A percentile compares a stretch with the other conserved stretches of the same genome.
Evolutionary conservation across 768 basidiomycete species (phyloP).

Genomic region (Tylopilus felleus): DNA sequence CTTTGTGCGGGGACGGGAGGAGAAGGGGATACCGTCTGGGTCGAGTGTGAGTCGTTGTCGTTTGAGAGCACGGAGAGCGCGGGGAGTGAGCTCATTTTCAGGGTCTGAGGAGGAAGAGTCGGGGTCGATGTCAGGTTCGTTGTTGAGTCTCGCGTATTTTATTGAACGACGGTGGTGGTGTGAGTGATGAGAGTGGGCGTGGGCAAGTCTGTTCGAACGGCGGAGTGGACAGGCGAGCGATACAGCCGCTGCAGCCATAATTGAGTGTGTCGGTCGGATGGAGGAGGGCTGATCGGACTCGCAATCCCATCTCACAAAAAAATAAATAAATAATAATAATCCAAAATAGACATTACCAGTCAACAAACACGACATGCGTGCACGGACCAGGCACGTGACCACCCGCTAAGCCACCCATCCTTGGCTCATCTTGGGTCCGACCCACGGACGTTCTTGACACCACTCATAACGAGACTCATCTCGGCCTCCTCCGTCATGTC

Average conservation of each 20-base stretch:
- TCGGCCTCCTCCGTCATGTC: too few relatives aligned
- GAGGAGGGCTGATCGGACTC: conserved; percentile 14
- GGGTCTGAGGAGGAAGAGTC: conserved; percentile 21
- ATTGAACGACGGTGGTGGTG: neutral
- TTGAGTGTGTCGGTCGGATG: conserved; percentile 11
- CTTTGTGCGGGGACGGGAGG: conserved; percentile 9
- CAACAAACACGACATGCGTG: conserved; percentile 19
- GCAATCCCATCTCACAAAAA: neutral
- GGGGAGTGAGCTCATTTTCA: conserved; percentile 33
- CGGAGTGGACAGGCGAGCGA: conserved; percentile 30
- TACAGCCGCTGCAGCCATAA: conserved; percentile 31
- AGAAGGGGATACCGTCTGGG: conserved; percentile 25
- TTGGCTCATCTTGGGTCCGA: too few relatives aligned
- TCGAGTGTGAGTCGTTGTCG: conserved; percentile 32
- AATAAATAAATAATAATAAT: neutral
- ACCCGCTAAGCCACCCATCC: neutral
- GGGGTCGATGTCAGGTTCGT: conserved; percentile 18
- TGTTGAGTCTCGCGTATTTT: neutral
- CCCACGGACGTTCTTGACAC: too few relatives aligned
- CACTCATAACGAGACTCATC: too few relatives aligned
- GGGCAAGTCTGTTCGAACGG: conserved; percentile 28
- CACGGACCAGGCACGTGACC: conserved; percentile 31
- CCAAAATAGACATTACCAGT: neutral
- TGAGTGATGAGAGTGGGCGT: conserved; percentile 12
- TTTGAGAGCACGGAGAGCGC: conserved; percentile 34